Percentiles rank a stretch among this genome's conserved stretches.
These are phyloP conservation scores for Petunia hybrid DNA, from an alignment of 305 asterid genomes.

Conservation along the genomic window DNA sequence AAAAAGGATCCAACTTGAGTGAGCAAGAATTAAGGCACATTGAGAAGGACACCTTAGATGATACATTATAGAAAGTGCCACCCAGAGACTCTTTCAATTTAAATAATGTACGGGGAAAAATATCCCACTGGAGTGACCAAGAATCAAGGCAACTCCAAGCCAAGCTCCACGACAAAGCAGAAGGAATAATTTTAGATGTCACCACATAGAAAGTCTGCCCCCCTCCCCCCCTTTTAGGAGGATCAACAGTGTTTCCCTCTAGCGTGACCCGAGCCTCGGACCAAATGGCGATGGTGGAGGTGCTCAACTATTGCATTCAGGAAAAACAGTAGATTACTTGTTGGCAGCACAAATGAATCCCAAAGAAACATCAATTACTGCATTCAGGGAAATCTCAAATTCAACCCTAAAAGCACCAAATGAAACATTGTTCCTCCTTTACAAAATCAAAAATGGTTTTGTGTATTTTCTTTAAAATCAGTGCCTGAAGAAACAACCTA, in stretches of 20 bases:
- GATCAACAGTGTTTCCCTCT: no score
- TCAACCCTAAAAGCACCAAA: conserved; percentile 18
- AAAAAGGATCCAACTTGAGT: background rate
- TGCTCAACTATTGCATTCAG: no score
- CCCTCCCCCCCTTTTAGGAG: no score
- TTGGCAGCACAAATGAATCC: background rate
- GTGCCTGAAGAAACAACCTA: background rate
- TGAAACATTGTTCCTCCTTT: background rate
- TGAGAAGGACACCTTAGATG: background rate
- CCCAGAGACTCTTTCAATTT: background rate
- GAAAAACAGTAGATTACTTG: background rate
- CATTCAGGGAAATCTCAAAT: background rate
- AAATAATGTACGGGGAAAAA: background rate
- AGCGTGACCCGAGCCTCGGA: no score
- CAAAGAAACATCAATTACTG: background rate
- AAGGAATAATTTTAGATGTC: background rate
- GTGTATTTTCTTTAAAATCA: background rate
- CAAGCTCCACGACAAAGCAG: conserved; percentile 20
- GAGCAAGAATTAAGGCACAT: background rate
- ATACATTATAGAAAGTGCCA: background rate
- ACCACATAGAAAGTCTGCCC: background rate
- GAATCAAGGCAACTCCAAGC: conserved; percentile 1
- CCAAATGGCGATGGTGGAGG: no score
- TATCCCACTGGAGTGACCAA: background rate
- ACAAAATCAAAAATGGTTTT: background rate